Evolutionary conservation across 208 protist genomes (phyloP), one percentile per base, ranked within the genome.

Genomic region (Acanthamoeba triangularis): DNA sequence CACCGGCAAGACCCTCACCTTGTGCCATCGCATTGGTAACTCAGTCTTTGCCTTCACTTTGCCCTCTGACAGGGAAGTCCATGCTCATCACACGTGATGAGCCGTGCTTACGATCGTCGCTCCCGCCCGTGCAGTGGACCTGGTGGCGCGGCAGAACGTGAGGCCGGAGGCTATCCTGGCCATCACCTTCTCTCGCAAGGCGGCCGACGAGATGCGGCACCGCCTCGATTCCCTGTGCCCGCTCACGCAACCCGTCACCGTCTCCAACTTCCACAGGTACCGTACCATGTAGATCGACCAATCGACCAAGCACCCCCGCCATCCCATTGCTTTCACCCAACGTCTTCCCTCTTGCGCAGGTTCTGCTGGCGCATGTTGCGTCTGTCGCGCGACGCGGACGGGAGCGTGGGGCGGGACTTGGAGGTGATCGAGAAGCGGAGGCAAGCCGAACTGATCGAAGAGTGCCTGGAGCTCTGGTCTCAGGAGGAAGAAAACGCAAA

Each of bases 161-260:
- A 44, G 67, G n/a, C 95, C 95, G 63, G 56, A 54, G 20, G 61
- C 78, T 7, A 91, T 96, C 30, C 92, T 96, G 23, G 93, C 95
- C 16, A 96, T 96, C 63, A 96, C 95, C 63, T 96, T 96, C 65
- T 93, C 95, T 0, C 35, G 94, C n/a, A 96, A 96, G 65, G 59
- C 95, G 44, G 69, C 95, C 37, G 91, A 96, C 25, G 95, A 96
- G 93, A 95, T 96, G 76, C 41, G 69, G 16, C 59, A 95, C 80
- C 59, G 95, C 30, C 41, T 96, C 6, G 61, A 67, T 30, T 67
- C 61, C 18, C 61, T 67, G 18, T 67, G 25, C 61, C 18, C 61
- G 61, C 61, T 67, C 1, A 67, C 61, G 61, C 61, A 41, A 37
- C 11, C 33, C 37, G 84, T 95, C 82, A 87, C 93, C 28, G 85